Evolutionary conservation across 2,329 filamentous ascomycete genomes (phyloP).

Genomic region (Ilyonectria sp.): DNA sequence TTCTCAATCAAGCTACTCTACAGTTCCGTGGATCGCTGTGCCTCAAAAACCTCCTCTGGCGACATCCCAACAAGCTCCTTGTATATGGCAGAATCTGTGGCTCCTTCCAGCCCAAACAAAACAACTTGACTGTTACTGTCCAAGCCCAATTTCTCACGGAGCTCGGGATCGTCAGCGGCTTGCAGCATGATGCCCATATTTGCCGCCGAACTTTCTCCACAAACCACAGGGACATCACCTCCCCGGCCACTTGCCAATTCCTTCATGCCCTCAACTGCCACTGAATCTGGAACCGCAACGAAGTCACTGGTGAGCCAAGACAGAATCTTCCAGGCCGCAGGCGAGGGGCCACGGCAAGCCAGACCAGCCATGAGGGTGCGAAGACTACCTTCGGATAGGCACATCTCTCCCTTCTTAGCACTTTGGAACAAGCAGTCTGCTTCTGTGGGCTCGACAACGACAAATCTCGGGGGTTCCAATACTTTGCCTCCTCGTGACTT

Average conservation of each 20-base stretch:
- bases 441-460: conserved; percentile 33
- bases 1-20: no score
- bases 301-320: conserved; percentile 37
- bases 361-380: conserved; percentile 34
- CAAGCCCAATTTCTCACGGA: conserved; percentile 27
- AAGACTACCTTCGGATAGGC: conserved; percentile 14
- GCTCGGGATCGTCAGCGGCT: neutral
- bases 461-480: conserved; percentile 12
- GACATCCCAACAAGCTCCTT: conserved; percentile 31
- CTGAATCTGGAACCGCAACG: conserved; percentile 27
- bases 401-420: conserved; percentile 26
- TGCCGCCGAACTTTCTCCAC: conserved; percentile 34
- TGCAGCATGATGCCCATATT: conserved; percentile 29
- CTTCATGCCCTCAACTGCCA: conserved; percentile 34
- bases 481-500: neutral
- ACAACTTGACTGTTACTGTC: conserved; percentile 26
- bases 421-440: conserved; percentile 34
- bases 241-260: conserved; percentile 20
- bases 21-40: no score
- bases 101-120: conserved; percentile 34
- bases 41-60: conserved; percentile 27
- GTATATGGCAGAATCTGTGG: conserved; percentile 32
- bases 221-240: conserved; percentile 32
- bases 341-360: conserved; percentile 32
- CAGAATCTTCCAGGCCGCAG: conserved; percentile 35